Evolutionary conservation across 306 rosid genomes (phyloP), one percentile per base, ranked within the genome.

Genomic region (Cucumis hystrix): DNA sequence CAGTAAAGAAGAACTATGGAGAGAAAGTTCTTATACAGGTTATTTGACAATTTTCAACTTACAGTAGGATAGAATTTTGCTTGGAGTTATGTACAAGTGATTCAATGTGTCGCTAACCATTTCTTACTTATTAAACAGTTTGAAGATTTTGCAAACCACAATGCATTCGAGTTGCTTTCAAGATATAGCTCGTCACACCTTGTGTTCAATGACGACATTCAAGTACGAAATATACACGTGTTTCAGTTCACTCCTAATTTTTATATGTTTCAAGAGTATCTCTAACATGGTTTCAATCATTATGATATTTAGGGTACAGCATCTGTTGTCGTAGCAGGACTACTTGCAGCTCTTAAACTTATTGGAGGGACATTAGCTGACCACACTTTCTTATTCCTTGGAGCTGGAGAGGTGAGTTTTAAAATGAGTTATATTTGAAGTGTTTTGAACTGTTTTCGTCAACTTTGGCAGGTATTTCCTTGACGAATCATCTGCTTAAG

Each of bases 141-240:
- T 15, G 97, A 95, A 80, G 98, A 95, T 85, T 95, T 95, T 33
- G 98, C 92, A 21, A 95, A 95, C 84, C 98, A 95, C 83, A 95
- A 95, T 40, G 98, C 98, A 5, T 95, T 95, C 47, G 88, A 90
- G 86, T 91, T 95, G 89, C 93, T 95, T 77, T 80, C 76, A 10
- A 87, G 79, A 83, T 95, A 92, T 87, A 85, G 93, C 78, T 82
- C 89, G 75, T 87, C 92, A 41, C 98, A 95, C 84, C 98, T 95
- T 63, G 98, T 95, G 78, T 95, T 95, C 54, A 95, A 95, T 51
- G 98, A 95, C 81, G 98, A 94, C 74, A 94, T 94, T 17, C 98
- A 95, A 89, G 98, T 95, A 88, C 10, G 25, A 37, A 45, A 63
- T 15, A 76, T 60, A 65, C 8, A 7, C 30, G 4, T 83, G 77